phyloP scores from a whole-genome alignment of 2,329 filamentous ascomycete genomes.

The Xylaria sp. region DNA sequence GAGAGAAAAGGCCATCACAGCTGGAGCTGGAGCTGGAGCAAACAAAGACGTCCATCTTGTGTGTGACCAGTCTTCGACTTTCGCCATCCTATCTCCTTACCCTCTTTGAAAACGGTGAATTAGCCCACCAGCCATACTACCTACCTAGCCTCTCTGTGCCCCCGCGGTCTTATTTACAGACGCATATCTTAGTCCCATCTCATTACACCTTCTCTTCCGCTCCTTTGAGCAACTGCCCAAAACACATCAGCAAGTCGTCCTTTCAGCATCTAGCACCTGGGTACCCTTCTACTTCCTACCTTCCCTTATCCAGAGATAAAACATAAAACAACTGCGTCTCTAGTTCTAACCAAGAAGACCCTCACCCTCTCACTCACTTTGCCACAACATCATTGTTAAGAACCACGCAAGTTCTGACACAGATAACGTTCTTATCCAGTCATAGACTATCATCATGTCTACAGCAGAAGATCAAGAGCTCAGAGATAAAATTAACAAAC shows the following conservation, averaged over 20 bases:
- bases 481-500: slow-evolving; percentile 63
- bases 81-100: slow-evolving; percentile 13
- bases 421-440: slow-evolving; percentile 31
- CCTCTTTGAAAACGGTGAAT: slow-evolving; percentile 34
- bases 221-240: slow-evolving; percentile 18
- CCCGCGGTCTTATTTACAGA: slow-evolving; percentile 1
- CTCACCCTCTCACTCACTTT: background rate
- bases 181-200: slow-evolving; percentile 6
- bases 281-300: slow-evolving; percentile 1
- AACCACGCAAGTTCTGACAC: slow-evolving; percentile 31
- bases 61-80: slow-evolving; percentile 4
- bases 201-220: background rate
- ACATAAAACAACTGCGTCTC: background rate
- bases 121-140: background rate
- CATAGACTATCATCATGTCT: slow-evolving; percentile 41
- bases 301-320: background rate
- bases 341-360: background rate
- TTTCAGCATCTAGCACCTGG: background rate
- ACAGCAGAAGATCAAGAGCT: slow-evolving; percentile 61
- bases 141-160: background rate
- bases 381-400: slow-evolving; percentile 8
- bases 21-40: slow-evolving; percentile 9
- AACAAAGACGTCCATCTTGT: slow-evolving; percentile 8
- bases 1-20: slow-evolving; percentile 10
- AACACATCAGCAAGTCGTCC: slow-evolving; percentile 1